Conservation (phyloP, 2,329 filamentous ascomycete genomes). For the Ascochyta viciae-villosae region DNA sequence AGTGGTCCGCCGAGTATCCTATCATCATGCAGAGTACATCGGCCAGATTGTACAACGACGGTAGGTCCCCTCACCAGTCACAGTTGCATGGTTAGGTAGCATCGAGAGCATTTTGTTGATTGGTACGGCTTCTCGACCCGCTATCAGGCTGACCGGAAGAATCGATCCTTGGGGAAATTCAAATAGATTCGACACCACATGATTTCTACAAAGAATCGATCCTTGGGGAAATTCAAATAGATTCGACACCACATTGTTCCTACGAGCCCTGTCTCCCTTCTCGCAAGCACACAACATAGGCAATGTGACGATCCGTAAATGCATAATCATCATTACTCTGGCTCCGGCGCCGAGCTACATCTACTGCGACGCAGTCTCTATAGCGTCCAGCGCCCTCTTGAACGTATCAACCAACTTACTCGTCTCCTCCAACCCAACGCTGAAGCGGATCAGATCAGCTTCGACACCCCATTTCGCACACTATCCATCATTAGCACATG, state of each 20-base stretch:
- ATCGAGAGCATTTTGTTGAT: neutral
- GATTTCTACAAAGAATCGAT: neutral
- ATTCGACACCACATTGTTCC: neutral
- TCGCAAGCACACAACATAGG: neutral
- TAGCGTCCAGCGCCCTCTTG: slow-evolving; percentile 70
- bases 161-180: neutral
- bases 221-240: neutral
- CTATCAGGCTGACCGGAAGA: neutral
- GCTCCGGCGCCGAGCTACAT: neutral
- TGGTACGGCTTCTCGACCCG: neutral
- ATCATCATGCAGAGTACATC: no score
- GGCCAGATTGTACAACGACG: no score
- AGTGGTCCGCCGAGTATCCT: no score
- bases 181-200: neutral
- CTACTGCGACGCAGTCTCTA: slow-evolving; percentile 28
- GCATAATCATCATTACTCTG: no score
- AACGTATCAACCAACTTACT: slow-evolving; percentile 70
- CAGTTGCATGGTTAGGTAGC: neutral
- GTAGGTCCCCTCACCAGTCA: neutral
- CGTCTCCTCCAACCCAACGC: slow-evolving; percentile 86
- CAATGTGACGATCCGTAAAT: neutral
- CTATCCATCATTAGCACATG: slow-evolving; percentile 43
- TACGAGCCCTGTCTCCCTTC: neutral
- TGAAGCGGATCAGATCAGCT: slow-evolving; percentile 80
- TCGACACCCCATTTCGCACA: slow-evolving; percentile 82